Base-by-base conservation (phyloP, 306 rosid genomes). In the Sophora flavescens region DNA sequence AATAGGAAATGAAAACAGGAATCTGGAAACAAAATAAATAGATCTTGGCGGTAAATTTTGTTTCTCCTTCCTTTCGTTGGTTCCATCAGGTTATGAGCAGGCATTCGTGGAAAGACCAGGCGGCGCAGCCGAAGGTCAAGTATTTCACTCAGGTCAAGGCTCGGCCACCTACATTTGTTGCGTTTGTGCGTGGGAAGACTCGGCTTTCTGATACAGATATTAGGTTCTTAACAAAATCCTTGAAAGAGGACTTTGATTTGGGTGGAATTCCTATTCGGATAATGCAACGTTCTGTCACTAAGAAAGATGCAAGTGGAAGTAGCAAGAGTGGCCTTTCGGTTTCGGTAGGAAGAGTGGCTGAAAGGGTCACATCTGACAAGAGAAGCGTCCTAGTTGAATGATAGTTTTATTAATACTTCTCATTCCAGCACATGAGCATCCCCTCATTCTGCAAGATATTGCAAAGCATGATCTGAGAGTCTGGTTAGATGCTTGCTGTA, bases 111-210 rank as follows among this genome's bases (percentile, higher is more conserved):
- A 94, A 90, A 84, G 96, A 92, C 84, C 96, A 89, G 86, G 90
- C 96, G 74, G 91, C 95, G 45, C 96, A 89, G 66, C 91, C 98
- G 1, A 92, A 92, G 88, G 82, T 90, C 9, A 91, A 95, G 78
- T 95, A 95, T 82, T 95, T 95, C 80, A 95, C 98, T 12, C 97
- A 90, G 87, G 98, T 95, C 72, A 95, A 95, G 87, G 96, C 97
- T 50, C 85, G 97, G 26, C 98, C 98, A 1, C 98, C 98, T 5
- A 90, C 97, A 15, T 95, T 90, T 70, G 92, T 95, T 12, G 98
- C 97, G 13, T 95, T 95, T 68, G 66, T 92, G 81, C 84, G 95
- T 6, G 97, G 97, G 78, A 95, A 90, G 86, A 83, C 86, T 48
- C 85, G 65, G 63, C 91, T 95, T 38, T 85, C 86, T 1, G 91